Evolutionary conservation across 2,329 filamentous ascomycete species (phyloP).

Genomic region (Cytospora mali): DNA sequence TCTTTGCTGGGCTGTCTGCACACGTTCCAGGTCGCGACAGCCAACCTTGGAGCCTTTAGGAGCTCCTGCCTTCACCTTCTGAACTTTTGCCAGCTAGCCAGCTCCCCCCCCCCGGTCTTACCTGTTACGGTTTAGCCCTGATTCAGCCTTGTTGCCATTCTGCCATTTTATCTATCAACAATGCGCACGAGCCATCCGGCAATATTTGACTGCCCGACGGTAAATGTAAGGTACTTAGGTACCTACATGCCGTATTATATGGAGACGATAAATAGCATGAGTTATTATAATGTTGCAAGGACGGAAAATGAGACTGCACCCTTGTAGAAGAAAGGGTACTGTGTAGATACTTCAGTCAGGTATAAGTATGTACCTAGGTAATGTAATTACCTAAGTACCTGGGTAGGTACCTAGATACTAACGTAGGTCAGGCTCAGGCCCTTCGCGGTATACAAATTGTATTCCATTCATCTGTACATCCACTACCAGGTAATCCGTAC

Average conservation of each 20-base stretch:
- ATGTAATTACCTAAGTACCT: too few relatives aligned
- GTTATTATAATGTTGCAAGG: too few relatives aligned
- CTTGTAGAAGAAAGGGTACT: too few relatives aligned
- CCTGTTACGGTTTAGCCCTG: conserved; percentile 17
- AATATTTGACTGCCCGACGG: neutral
- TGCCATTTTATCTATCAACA: neutral
- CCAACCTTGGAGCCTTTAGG: neutral
- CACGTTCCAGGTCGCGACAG: neutral
- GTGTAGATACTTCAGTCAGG: too few relatives aligned
- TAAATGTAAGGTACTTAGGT: too few relatives aligned
- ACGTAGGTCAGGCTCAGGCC: too few relatives aligned
- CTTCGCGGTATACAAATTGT: neutral
- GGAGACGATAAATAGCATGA: too few relatives aligned
- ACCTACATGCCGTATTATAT: too few relatives aligned
- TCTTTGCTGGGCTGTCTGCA: neutral
- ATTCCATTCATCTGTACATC: neutral
- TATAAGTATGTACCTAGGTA: too few relatives aligned
- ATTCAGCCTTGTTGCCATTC: neutral
- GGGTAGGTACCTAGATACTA: too few relatives aligned
- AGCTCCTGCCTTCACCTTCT: conserved; percentile 19
- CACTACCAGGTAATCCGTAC: too few relatives aligned
- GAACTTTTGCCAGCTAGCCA: conserved; percentile 27
- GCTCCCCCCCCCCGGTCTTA: neutral
- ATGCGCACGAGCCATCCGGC: conserved; percentile 1
- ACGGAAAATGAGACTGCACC: too few relatives aligned